Evolutionary conservation across 176 grass and related monocot species (phyloP).

Genomic region (Zea luxurians): DNA sequence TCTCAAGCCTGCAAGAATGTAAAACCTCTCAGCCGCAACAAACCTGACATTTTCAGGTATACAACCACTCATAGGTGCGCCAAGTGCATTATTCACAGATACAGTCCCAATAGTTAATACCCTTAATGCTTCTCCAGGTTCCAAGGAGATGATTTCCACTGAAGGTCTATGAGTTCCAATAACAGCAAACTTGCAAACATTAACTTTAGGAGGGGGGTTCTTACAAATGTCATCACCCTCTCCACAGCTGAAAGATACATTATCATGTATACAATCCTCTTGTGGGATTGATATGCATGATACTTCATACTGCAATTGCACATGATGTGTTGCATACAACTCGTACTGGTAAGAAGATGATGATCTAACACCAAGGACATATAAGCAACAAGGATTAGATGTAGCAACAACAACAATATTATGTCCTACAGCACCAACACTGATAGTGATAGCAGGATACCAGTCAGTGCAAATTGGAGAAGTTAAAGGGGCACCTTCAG

Average conservation of each 20-base stretch:
- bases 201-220: slow-evolving; percentile 40
- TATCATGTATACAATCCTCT: slow-evolving; percentile 37
- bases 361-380: slow-evolving; percentile 67
- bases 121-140: slow-evolving; percentile 59
- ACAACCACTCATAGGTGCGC: slow-evolving; percentile 88
- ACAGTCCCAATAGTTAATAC: slow-evolving; percentile 62
- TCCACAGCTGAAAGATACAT: slow-evolving; percentile 34
- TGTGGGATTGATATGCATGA: slow-evolving; percentile 88
- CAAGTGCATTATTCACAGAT: slow-evolving; percentile 73
- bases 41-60: slow-evolving; percentile 92
- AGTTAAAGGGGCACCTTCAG: slow-evolving; percentile 62
- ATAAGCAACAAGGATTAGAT: slow-evolving; percentile 87
- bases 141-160: slow-evolving; percentile 81
- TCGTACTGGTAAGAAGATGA: slow-evolving; percentile 70
- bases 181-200: slow-evolving; percentile 68
- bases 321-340: slow-evolving; percentile 67
- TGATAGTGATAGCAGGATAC: slow-evolving; percentile 81
- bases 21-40: slow-evolving; percentile 72
- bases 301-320: slow-evolving; percentile 72
- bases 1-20: slow-evolving; percentile 88
- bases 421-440: slow-evolving; percentile 82
- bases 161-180: slow-evolving; percentile 99
- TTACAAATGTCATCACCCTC: slow-evolving; percentile 33
- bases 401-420: slow-evolving; percentile 85
- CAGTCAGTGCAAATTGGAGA: slow-evolving; percentile 69